Evolutionary conservation across 2,329 filamentous ascomycete species (phyloP).

Genomic region (Aspergillus sp.): DNA sequence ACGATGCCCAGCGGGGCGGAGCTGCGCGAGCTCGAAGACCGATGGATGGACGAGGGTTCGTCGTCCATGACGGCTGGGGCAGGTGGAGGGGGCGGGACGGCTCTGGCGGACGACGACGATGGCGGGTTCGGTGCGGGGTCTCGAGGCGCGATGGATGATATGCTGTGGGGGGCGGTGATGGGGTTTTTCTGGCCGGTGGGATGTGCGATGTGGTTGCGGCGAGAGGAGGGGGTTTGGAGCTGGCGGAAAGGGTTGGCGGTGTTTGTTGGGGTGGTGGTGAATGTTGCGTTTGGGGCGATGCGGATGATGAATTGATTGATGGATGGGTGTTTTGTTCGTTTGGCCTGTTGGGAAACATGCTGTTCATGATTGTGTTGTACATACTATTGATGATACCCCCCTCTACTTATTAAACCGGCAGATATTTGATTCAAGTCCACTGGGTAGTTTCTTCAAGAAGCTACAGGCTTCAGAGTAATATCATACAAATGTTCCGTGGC

Average conservation of each 20-base stretch:
- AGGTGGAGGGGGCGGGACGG: slow-evolving; percentile 34
- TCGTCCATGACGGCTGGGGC: slow-evolving; percentile 47
- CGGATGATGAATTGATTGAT: slow-evolving; percentile 49
- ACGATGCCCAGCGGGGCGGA: slow-evolving; percentile 79
- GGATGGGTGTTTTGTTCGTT: slow-evolving; percentile 1
- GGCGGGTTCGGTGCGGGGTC: slow-evolving; percentile 43
- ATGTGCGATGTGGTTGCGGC: slow-evolving; percentile 77
- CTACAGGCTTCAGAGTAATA: slow-evolving; percentile 20
- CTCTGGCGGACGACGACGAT: slow-evolving; percentile 35
- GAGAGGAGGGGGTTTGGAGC: slow-evolving; percentile 85
- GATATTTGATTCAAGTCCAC: not conserved
- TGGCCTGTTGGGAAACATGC: not conserved
- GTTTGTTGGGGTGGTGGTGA: slow-evolving; percentile 77
- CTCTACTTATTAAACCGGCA: not conserved
- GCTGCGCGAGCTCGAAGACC: slow-evolving; percentile 77
- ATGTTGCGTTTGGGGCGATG: slow-evolving; percentile 72
- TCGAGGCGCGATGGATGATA: slow-evolving; percentile 70
- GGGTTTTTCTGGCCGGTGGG: slow-evolving; percentile 96
- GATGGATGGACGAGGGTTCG: slow-evolving; percentile 75
- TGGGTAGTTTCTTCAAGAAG: not conserved
- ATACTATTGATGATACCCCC: slow-evolving; percentile 17
- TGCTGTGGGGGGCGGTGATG: slow-evolving; percentile 83
- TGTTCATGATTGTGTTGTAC: not conserved
- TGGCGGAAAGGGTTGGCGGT: slow-evolving; percentile 84
- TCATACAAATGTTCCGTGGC: slow-evolving; percentile 27